A percentile compares a stretch with the other conserved stretches of the same genome.
phyloP scores from a whole-genome alignment of 192 early-diverging fungal genomes.

The Dissophora globulifera region DNA sequence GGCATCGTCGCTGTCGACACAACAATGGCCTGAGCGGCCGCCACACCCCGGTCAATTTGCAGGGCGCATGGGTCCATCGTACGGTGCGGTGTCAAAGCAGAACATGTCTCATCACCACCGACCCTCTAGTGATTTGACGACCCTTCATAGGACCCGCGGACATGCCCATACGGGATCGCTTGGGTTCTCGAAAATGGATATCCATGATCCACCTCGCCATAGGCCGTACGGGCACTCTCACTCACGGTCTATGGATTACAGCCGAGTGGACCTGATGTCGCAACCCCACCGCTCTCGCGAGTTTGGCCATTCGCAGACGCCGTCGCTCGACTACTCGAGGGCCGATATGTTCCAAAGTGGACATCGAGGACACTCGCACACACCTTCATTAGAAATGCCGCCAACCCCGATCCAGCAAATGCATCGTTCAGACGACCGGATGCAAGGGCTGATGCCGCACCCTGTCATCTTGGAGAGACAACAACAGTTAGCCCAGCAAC shows the following conservation, averaged over 20 bases:
- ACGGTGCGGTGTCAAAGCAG: too few relatives aligned
- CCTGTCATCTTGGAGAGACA: too few relatives aligned
- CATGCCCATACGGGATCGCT: constrained; percentile 42
- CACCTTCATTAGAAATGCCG: constrained; percentile 48
- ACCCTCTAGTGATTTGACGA: constrained; percentile 18
- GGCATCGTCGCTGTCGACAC: too few relatives aligned
- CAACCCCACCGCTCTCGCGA: constrained; percentile 22
- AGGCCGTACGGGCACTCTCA: constrained; percentile 29
- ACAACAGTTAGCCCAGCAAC: too few relatives aligned
- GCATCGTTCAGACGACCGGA: constrained; percentile 44
- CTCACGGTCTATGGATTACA: constrained; percentile 50
- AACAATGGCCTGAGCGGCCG: too few relatives aligned
- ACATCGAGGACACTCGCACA: constrained; percentile 41
- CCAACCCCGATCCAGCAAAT: constrained; percentile 37
- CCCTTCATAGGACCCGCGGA: constrained; percentile 26
- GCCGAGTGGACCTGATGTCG: constrained; percentile 24
- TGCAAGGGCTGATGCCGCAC: too few relatives aligned
- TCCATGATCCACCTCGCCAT: constrained; percentile 28
- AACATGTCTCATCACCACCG: constrained; percentile 11
- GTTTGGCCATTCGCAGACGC: constrained; percentile 34
- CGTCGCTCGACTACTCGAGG: constrained; percentile 20
- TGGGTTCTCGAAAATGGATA: constrained; percentile 38
- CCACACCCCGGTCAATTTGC: constrained; percentile 5
- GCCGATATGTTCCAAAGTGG: constrained; percentile 27
- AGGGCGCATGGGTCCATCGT: too few relatives aligned